Percentiles rank a stretch among this genome's conserved stretches.
phyloP scores from a whole-genome alignment of 2,329 filamentous ascomycete genomes.

The Emericellopsis atlantica region DNA sequence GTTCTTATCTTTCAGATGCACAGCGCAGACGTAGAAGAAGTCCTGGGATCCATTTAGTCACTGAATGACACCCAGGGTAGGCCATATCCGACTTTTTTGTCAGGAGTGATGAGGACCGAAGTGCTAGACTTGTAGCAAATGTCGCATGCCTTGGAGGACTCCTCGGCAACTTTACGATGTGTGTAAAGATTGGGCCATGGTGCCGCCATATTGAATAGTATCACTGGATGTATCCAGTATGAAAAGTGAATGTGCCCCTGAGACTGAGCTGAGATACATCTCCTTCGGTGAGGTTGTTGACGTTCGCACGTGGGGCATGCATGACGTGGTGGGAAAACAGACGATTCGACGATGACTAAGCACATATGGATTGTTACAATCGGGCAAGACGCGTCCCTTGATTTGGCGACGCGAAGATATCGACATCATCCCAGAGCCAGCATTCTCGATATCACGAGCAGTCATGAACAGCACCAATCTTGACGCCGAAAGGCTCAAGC shows the following conservation, averaged over 20 bases:
- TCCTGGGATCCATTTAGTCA: conserved; percentile 30
- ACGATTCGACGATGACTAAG: background rate
- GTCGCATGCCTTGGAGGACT: conserved; percentile 72
- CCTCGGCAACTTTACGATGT: conserved; percentile 75
- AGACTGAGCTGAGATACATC: too few relatives aligned
- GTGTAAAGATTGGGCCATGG: conserved; percentile 67
- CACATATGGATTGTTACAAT: too few relatives aligned
- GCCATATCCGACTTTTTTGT: conserved; percentile 58
- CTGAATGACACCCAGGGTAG: background rate
- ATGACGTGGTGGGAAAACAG: background rate
- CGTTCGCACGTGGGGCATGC: too few relatives aligned
- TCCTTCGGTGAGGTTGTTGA: too few relatives aligned
- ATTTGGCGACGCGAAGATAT: too few relatives aligned
- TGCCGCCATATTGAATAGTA: conserved; percentile 22
- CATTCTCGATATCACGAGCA: too few relatives aligned
- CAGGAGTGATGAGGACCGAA: conserved; percentile 78
- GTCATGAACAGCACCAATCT: conserved; percentile 28
- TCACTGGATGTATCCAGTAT: too few relatives aligned
- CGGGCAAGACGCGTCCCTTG: too few relatives aligned
- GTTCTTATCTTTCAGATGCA: conserved; percentile 69
- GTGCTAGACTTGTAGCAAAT: conserved; percentile 84
- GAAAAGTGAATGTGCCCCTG: too few relatives aligned
- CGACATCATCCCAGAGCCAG: too few relatives aligned
- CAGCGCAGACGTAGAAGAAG: conserved; percentile 82
- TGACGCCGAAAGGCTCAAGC: conserved; percentile 34